phyloP scores from a whole-genome alignment of 768 basidiomycete species.

The Hypholoma fasciculare region DNA sequence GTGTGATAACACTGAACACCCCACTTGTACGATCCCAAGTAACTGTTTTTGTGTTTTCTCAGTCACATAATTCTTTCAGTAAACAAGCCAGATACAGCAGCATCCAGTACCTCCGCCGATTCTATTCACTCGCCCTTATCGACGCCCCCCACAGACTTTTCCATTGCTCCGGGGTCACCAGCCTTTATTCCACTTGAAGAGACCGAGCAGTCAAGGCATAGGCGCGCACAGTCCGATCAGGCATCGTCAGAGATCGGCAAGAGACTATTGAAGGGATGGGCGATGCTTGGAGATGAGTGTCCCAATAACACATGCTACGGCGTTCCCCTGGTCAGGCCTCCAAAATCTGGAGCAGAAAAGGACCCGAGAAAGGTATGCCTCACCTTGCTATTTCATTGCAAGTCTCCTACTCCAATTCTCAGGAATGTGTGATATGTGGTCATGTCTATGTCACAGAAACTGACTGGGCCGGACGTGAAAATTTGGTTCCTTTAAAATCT shows the following conservation, averaged over 20 bases:
- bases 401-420: constrained; percentile 4
- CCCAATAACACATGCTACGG: constrained; percentile 69
- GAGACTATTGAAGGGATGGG: constrained; percentile 78
- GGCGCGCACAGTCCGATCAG: constrained; percentile 78
- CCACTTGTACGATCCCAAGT: constrained; percentile 23
- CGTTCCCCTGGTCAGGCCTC: constrained; percentile 81
- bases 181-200: constrained; percentile 65
- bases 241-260: constrained; percentile 82
- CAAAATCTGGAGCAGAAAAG: constrained; percentile 57
- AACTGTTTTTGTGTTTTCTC: not conserved
- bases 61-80: not conserved
- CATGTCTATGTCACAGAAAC: constrained; percentile 55
- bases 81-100: not conserved
- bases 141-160: constrained; percentile 79
- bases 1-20: constrained; percentile 45
- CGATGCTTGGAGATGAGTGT: constrained; percentile 90
- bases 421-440: constrained; percentile 83
- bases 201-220: constrained; percentile 61
- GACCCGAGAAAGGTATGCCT: constrained; percentile 63
- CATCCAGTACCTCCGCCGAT: constrained; percentile 37
- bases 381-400: not conserved
- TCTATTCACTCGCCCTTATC: constrained; percentile 62
- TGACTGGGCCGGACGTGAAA: constrained; percentile 51
- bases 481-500: constrained; percentile 28
- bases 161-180: constrained; percentile 59